Evolutionary conservation across 148 eudicot species (phyloP).

Genomic region (Fallopia convolvulus): DNA sequence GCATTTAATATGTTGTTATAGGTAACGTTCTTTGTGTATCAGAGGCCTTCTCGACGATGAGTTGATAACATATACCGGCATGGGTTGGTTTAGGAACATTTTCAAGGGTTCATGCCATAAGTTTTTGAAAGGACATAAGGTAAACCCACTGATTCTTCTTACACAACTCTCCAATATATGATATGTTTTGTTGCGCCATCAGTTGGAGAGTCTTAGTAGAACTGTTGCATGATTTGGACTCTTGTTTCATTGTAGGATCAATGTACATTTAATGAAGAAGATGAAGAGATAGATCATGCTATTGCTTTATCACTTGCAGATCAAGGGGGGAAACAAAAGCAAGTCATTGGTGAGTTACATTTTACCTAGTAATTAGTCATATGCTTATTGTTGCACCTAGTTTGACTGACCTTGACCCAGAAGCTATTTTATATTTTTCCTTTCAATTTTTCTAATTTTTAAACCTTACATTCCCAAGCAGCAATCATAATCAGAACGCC

Average conservation of each 20-base stretch:
- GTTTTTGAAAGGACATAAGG: slow-evolving; percentile 48
- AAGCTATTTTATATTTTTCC: background rate
- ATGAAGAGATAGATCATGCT: slow-evolving; percentile 64
- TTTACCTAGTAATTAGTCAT: background rate
- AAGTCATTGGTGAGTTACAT: slow-evolving; percentile 34
- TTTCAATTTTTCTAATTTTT: background rate
- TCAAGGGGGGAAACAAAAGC: slow-evolving; percentile 36
- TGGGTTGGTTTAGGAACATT: slow-evolving; percentile 85
- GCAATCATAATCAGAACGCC: background rate
- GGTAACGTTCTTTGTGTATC: background rate
- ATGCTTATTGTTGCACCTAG: background rate
- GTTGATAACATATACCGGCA: slow-evolving; percentile 10
- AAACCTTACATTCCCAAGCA: background rate
- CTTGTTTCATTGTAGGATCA: slow-evolving; percentile 22
- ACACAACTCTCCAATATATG: background rate
- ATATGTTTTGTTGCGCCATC: background rate
- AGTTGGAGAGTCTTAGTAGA: background rate
- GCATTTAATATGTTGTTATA: background rate
- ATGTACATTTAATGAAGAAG: slow-evolving; percentile 26
- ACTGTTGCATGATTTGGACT: background rate
- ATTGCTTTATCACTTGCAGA: slow-evolving; percentile 64
- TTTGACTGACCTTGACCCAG: no score
- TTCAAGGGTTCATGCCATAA: slow-evolving; percentile 65
- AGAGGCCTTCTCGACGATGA: background rate
- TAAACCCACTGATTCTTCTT: slow-evolving; percentile 10